Percentiles rank a stretch among this genome's conserved stretches.
Conservation (phyloP, 2,329 filamentous ascomycete genomes). For the Orbilia ellipsospora region DNA sequence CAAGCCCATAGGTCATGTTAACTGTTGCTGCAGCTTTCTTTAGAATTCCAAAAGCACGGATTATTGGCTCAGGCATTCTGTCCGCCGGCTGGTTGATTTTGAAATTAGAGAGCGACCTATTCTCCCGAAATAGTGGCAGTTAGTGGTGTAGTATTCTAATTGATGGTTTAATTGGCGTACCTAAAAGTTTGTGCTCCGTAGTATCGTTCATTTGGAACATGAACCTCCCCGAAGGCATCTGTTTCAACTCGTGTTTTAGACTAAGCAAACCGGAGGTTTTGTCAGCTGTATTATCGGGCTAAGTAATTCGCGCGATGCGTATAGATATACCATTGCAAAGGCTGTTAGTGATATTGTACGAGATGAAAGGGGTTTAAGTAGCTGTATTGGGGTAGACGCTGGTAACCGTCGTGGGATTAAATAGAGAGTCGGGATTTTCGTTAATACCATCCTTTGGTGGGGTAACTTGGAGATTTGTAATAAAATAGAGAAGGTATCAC, state of each 20-base stretch:
- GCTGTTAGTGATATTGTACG: slow-evolving; percentile 26
- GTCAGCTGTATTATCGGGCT: neutral
- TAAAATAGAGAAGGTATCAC: no score
- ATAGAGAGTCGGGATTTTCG: slow-evolving; percentile 17
- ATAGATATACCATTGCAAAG: slow-evolving; percentile 26
- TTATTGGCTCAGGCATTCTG: slow-evolving; percentile 92
- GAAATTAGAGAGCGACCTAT: slow-evolving; percentile 89
- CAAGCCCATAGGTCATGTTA: slow-evolving; percentile 93
- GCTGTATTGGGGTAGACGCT: neutral
- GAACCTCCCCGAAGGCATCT: slow-evolving; percentile 97
- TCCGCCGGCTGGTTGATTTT: slow-evolving; percentile 99
- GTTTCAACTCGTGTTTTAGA: slow-evolving; percentile 80
- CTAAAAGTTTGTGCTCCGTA: slow-evolving; percentile 98
- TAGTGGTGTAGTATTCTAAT: neutral
- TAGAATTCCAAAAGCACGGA: slow-evolving; percentile 94
- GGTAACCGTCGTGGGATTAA: slow-evolving; percentile 17
- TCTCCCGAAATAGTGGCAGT: neutral
- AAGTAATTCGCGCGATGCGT: neutral
- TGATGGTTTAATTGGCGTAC: slow-evolving; percentile 39
- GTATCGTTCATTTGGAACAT: slow-evolving; percentile 92
- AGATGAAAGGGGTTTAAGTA: neutral
- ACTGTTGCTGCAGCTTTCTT: slow-evolving; percentile 96
- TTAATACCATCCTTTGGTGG: slow-evolving; percentile 1
- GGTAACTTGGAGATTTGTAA: no score
- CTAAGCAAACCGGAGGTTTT: slow-evolving; percentile 3